Evolutionary conservation across 2,329 filamentous ascomycete species (phyloP).

Genomic region (Fusarium equiseti): DNA sequence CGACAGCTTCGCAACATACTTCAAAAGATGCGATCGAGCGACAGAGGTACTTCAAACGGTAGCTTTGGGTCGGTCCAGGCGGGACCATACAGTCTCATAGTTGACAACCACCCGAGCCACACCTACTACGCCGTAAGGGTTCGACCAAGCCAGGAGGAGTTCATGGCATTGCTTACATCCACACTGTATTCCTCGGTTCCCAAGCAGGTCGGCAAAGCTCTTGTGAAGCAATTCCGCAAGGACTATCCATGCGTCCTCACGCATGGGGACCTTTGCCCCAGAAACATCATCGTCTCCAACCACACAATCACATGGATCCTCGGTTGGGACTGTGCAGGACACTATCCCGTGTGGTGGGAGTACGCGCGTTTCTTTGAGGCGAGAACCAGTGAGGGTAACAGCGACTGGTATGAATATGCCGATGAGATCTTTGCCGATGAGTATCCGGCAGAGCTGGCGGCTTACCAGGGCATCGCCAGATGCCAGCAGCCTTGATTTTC

Average conservation of each 20-base stretch:
- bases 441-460: slow-evolving; percentile 45
- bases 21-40: slow-evolving; percentile 35
- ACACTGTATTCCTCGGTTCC: slow-evolving; percentile 47
- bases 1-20: slow-evolving; percentile 48
- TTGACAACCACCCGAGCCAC: slow-evolving; percentile 46
- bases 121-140: slow-evolving; percentile 49
- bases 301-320: slow-evolving; percentile 43
- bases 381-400: slow-evolving; percentile 42
- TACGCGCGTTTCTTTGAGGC: slow-evolving; percentile 53
- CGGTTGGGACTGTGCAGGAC: slow-evolving; percentile 51
- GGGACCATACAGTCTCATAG: slow-evolving; percentile 40
- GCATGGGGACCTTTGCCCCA: slow-evolving; percentile 47
- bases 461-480: slow-evolving; percentile 50
- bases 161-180: slow-evolving; percentile 46
- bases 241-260: slow-evolving; percentile 39
- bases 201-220: slow-evolving; percentile 33
- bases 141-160: slow-evolving; percentile 25
- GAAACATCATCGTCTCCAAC: slow-evolving; percentile 48
- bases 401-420: slow-evolving; percentile 51
- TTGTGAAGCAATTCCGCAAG: slow-evolving; percentile 36
- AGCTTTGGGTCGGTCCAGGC: slow-evolving; percentile 41
- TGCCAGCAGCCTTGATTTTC: slow-evolving; percentile 43
- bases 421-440: slow-evolving; percentile 45
- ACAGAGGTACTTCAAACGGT: neutral
- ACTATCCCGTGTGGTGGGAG: slow-evolving; percentile 53